Base-by-base conservation (phyloP, 306 rosid species). In the Hippophae rhamnoides region DNA sequence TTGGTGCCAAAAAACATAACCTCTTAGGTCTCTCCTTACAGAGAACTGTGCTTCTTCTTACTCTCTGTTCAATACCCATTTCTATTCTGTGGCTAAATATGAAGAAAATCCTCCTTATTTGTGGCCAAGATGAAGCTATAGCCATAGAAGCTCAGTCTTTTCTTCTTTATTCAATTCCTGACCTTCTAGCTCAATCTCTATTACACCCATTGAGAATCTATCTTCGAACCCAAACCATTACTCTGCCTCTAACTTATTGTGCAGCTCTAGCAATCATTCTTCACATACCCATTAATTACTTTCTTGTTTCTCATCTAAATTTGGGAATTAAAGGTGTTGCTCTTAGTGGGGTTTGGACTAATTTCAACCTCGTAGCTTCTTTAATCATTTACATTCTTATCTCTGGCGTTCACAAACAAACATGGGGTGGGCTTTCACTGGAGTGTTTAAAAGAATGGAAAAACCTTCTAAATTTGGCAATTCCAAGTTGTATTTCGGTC, bases 401-500 rank as follows among this genome's bases (percentile, higher is more conserved):
- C 13, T 56, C 81, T 13, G 83, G 79, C 1, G 78, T 78, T 3
- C 82, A 90, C 26, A 60, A 72, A 41, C 72, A 65, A 69, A 85
- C 96, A 0, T 87, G 96, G 98, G 82, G 69, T 2, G 92, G 95
- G 2, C 76, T 87, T 25, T 79, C 95, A 0, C 7, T 9, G 9
- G 86, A 87, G 25, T 67, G 83, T 67, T 86, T 90, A 3, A 60
- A 50, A 13, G 76, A 75, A 18, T 90, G 96, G 96, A 72, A 52
- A 25, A 45, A 75, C 0, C 90, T 90, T 7, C 69, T 90, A 5
- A 78, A 77, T 60, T 52, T 90, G 54, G 90, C 98, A 3, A 70
- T 90, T 10, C 92, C 98, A 9, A 87, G 96, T 69, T 90, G 98
- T 75, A 64, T 90, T 54, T 90, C 98, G 0, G 92, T 90, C 7